Percentiles rank a stretch among this genome's conserved stretches.
Conservation (phyloP, 140 eudicot genomes). For the Senecio squalidus region DNA sequence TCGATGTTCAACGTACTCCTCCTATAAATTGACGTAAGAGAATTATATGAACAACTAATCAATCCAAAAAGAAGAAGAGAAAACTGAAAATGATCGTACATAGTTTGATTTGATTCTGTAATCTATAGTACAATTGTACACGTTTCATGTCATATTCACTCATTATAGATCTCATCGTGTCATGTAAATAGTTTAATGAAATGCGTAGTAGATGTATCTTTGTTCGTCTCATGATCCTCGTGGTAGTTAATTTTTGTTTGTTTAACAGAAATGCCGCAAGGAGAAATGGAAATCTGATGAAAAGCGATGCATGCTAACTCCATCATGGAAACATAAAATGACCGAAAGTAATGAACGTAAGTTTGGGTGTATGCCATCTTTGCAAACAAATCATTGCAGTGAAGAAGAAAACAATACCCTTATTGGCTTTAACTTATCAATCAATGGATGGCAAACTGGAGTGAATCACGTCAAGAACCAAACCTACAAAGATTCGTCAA, state of each 20-base stretch:
- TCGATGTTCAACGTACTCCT: no score
- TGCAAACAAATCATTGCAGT: not conserved
- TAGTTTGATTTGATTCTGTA: no score
- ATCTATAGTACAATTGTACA: no score
- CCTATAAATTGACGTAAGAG: no score
- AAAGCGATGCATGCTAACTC: not conserved
- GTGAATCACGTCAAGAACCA: constrained; percentile 13
- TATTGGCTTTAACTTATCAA: constrained; percentile 18
- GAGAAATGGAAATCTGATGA: not conserved
- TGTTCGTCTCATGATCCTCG: not conserved
- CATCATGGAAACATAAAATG: not conserved
- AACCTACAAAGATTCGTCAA: not conserved
- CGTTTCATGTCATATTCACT: no score
- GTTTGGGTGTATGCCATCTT: constrained; percentile 23
- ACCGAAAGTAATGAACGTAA: not conserved
- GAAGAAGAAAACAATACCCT: constrained; percentile 14
- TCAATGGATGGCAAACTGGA: constrained; percentile 20
- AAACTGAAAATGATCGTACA: no score
- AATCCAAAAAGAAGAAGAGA: no score
- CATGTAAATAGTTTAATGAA: not conserved
- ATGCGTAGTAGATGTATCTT: not conserved
- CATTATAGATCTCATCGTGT: no score
- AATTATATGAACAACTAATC: no score
- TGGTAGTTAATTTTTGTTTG: not conserved
- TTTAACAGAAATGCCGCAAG: constrained; percentile 26